Percentiles rank a stretch among this genome's conserved stretches.
Conservation (phyloP, 179 eudicot species). For the Heliamphora pulchella region DNA sequence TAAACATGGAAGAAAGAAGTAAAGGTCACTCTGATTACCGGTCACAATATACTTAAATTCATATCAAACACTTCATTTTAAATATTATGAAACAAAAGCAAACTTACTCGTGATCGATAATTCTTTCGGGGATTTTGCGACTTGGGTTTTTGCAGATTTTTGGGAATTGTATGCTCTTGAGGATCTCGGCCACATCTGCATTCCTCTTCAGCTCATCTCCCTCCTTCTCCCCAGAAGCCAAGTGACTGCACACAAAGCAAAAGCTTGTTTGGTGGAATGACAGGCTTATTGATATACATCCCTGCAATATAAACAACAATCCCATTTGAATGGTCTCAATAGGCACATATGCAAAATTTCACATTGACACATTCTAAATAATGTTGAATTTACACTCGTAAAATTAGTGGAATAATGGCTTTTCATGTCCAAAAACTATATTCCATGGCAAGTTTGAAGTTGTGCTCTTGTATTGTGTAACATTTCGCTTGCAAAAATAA, state of each 20-base stretch:
- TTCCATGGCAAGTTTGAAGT: too few species aligned
- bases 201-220: slow-evolving; percentile 79
- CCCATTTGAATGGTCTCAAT: neutral
- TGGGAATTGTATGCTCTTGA: slow-evolving; percentile 61
- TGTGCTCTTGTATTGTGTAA: too few species aligned
- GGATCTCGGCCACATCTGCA: slow-evolving; percentile 71
- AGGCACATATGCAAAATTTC: too few species aligned
- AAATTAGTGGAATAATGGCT: too few species aligned
- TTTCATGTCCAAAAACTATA: too few species aligned
- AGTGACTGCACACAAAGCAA: slow-evolving; percentile 83
- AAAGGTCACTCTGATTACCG: slow-evolving; percentile 14
- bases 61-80: too few species aligned
- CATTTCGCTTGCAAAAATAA: too few species aligned
- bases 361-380: too few species aligned
- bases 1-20: neutral
- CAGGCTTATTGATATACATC: slow-evolving; percentile 78
- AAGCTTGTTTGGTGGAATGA: slow-evolving; percentile 73
- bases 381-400: too few species aligned
- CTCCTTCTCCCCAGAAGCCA: slow-evolving; percentile 80
- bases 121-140: slow-evolving; percentile 53
- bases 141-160: slow-evolving; percentile 56
- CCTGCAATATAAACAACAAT: slow-evolving; percentile 35
- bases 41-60: too few species aligned
- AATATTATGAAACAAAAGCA: slow-evolving; percentile 75
- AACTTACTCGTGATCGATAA: slow-evolving; percentile 23